Evolutionary conservation across 2,329 filamentous ascomycete species (phyloP).

Genomic region (Alternaria consortialis): DNA sequence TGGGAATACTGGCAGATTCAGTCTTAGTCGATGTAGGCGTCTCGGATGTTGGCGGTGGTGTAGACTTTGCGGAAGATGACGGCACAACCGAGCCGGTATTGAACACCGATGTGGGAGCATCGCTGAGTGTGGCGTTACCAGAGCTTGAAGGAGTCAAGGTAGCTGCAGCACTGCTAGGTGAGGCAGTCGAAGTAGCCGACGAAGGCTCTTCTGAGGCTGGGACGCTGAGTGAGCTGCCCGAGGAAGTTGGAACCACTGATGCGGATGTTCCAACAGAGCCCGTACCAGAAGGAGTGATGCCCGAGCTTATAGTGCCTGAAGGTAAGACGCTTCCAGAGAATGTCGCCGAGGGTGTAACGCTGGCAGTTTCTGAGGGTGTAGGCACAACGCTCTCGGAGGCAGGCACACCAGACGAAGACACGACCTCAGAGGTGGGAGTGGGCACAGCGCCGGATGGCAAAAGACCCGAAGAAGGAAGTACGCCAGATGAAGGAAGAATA

Average conservation of each 20-base stretch:
- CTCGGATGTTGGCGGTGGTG: conserved; percentile 6
- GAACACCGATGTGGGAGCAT: conserved; percentile 13
- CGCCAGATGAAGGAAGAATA: conserved; percentile 11
- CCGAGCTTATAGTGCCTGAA: conserved; percentile 3
- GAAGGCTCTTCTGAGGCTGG: conserved; percentile 29
- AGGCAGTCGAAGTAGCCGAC: conserved; percentile 16
- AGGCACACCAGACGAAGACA: conserved; percentile 18
- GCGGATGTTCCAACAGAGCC: conserved; percentile 18
- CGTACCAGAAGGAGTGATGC: conserved; percentile 19
- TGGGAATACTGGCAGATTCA: conserved; percentile 24
- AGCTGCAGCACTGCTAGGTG: conserved; percentile 16
- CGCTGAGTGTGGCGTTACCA: conserved; percentile 22
- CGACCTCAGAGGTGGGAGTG: conserved; percentile 13
- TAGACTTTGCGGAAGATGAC: conserved; percentile 2
- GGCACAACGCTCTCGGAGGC: conserved; percentile 17
- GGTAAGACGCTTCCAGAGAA: not conserved
- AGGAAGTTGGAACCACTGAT: conserved; percentile 10
- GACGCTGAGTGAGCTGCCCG: conserved; percentile 22
- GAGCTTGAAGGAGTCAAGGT: conserved; percentile 15
- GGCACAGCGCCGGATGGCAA: conserved; percentile 13
- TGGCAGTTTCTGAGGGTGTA: conserved; percentile 18
- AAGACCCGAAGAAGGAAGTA: conserved; percentile 16
- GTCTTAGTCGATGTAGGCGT: conserved; percentile 10
- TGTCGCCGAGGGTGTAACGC: conserved; percentile 10
- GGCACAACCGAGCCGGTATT: not conserved